Base-by-base conservation (phyloP, 257 asterid species). In the Fraxinus americana region DNA sequence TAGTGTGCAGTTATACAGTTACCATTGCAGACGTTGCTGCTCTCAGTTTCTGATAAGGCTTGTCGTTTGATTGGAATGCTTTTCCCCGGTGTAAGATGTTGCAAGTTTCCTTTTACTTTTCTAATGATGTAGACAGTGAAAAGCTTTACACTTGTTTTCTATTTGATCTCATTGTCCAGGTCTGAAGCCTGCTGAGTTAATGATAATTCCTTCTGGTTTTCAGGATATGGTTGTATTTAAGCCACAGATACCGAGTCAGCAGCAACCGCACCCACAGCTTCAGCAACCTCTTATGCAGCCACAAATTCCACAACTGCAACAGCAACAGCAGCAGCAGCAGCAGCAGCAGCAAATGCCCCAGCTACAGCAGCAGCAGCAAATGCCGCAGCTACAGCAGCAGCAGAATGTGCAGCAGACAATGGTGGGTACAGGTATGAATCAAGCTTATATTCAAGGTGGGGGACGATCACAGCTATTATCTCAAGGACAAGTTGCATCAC, bases 1-100 rank as follows among this genome's bases (percentile, higher is more conserved):
- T 80, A 93, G 99, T 90, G 97, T 84, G 99, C 96, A 75, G 97
- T 93, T 68, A 93, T 96, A 81, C 94, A 91, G 83, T 86, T 96
- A 72, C 97, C 99, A 75, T 93, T 97, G 50, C 97, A 92, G 80
- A 93, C 95, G 39, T 59, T 96, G 86, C 85, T 93, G 78, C 91
- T 96, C 66, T 90, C 97, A 17, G 98, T 90, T 75, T 87, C 97
- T 16, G 94, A 93, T 78, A 93, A 86, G 86, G 94, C 94, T 2
- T 83, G 82, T 78, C 95, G 97, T 79, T 82, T 96, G 86, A 89
- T 93, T 36, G 99, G 99, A 83, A 89, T 92, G 95, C 93, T 93
- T 81, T 91, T 96, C 69, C 96, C 99, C 16, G 97, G 98, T 91
- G 99, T 96, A 86, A 82, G 84, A 77, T 59, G 27, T 45, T 19